Evolutionary conservation across 2,329 filamentous ascomycete genomes (phyloP).

Genomic region (Colletotrichum chrysophilum): DNA sequence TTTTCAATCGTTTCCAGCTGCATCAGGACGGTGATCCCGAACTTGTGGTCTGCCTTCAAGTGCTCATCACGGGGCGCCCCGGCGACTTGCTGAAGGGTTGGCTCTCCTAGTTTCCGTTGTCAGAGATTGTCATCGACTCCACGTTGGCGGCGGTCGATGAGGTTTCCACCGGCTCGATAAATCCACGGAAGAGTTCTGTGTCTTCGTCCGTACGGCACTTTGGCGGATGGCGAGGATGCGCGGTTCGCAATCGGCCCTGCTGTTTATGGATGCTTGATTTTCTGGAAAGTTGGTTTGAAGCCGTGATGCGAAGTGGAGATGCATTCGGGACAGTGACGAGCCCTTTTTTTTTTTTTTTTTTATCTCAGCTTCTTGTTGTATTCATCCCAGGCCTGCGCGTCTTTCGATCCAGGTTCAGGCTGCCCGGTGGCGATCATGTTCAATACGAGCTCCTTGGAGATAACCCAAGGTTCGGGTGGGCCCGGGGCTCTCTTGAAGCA

Average conservation of each 20-base stretch:
- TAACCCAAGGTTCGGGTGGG: too few relatives aligned
- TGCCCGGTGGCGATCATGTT: too few relatives aligned
- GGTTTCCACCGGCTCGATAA: neutral
- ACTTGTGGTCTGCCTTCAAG: neutral
- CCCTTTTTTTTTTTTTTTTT: too few relatives aligned
- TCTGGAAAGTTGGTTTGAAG: neutral
- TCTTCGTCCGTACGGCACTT: neutral
- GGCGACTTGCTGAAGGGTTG: neutral
- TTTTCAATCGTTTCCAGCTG: neutral
- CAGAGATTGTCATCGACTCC: neutral
- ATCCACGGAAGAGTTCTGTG: neutral
- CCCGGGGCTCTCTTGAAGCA: too few relatives aligned
- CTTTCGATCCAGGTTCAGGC: too few relatives aligned
- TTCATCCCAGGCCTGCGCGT: too few relatives aligned
- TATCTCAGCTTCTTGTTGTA: too few relatives aligned
- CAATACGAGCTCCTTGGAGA: too few relatives aligned
- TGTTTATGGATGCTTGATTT: neutral
- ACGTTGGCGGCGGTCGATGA: neutral
- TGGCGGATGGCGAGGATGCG: neutral
- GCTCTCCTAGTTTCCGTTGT: neutral
- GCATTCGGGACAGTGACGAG: too few relatives aligned
- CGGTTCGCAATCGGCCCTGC: neutral
- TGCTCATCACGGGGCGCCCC: neutral
- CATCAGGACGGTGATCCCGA: neutral
- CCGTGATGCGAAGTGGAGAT: neutral